A percentile compares a stretch with the other conserved stretches of the same genome.
These are phyloP conservation scores for Onygenales sp. DNA, from an alignment of 2,329 filamentous ascomycete genomes.

Conservation along the genomic window DNA sequence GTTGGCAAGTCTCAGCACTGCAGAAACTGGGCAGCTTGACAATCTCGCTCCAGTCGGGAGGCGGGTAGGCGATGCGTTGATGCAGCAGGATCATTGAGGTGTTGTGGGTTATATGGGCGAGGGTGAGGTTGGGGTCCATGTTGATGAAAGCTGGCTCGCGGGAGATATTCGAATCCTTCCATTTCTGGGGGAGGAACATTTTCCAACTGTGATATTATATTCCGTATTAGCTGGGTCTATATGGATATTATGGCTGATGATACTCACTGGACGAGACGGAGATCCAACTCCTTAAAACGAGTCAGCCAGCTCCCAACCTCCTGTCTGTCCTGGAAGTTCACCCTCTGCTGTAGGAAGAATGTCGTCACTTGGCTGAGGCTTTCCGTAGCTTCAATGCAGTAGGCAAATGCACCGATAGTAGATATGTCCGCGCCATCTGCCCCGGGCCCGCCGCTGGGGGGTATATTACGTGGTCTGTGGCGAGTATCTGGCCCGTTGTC, in stretches of 20 bases:
- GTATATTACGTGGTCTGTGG: not conserved
- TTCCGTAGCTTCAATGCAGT: conserved; percentile 40
- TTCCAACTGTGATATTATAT: conserved; percentile 29
- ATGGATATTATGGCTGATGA: no score
- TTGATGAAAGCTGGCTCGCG: conserved; percentile 14
- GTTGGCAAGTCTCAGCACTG: conserved; percentile 41
- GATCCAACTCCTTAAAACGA: conserved; percentile 40
- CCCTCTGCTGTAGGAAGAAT: conserved; percentile 37
- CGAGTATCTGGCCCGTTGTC: conserved; percentile 7
- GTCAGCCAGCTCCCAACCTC: conserved; percentile 38
- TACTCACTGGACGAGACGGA: conserved; percentile 35
- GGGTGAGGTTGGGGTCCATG: conserved; percentile 42
- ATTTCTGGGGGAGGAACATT: conserved; percentile 35
- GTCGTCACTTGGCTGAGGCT: conserved; percentile 37
- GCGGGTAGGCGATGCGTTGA: conserved; percentile 40
- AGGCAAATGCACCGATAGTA: conserved; percentile 38
- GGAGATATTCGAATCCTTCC: conserved; percentile 29
- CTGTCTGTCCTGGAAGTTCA: conserved; percentile 31
- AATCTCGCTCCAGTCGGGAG: conserved; percentile 19
- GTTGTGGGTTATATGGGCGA: conserved; percentile 43
- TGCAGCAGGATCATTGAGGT: conserved; percentile 42
- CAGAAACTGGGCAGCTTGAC: conserved; percentile 35
- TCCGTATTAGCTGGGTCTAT: not conserved
- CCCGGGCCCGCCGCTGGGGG: conserved; percentile 11
- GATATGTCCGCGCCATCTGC: conserved; percentile 24